Base-by-base conservation (phyloP, 164 flowering plant genomes). In the Santalum album region DNA sequence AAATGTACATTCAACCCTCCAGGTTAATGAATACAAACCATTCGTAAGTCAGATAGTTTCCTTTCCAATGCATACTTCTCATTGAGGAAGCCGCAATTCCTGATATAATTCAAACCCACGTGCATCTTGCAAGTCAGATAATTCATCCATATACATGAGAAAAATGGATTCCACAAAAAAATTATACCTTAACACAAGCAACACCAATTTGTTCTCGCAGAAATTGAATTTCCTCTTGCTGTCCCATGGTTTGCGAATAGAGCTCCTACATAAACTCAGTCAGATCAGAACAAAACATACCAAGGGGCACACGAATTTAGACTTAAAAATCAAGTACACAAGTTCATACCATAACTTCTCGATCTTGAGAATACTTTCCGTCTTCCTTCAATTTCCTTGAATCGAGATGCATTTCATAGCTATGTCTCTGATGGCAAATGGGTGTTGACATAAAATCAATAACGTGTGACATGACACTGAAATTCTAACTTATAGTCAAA, bases 1-100 rank as follows among this genome's bases (percentile, higher is more conserved):
- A 6, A 51, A 6, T 3, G 49, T 12, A 22, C 16, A 46, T 19
- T 18, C 48, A 53, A 34, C 24, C 18, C 25, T 34, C 12, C 25
- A 49, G 32, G 22, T 9, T 40, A 14, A 53, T 26, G 19, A 54
- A 34, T 19, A 20, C 84, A 26, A 62, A 92, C 98, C 98, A 86
- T 60, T 62, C 91, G 68, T 59, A 92, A 63, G 50, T 86, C 96
- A 45, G 96, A 68, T 54, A 81, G 55, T 65, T 73, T 84, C 67
- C 77, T 83, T 75, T 89, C 95, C 64, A 86, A 60, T 23, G 68
- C 72, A 75, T 74, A 77, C 58, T 86, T 92, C 72, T 86, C 96
- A 63, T 75, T 89, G n/a, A 65, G 77, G 59, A 43, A 80, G 57
- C 68, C 75, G 81, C 72, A 84, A 44, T 73, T 89, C 95, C 98